Percentiles rank a stretch among this genome's conserved stretches.
Conservation (phyloP, 495 filamentous ascomycete genomes). For the Xylaria curta region DNA sequence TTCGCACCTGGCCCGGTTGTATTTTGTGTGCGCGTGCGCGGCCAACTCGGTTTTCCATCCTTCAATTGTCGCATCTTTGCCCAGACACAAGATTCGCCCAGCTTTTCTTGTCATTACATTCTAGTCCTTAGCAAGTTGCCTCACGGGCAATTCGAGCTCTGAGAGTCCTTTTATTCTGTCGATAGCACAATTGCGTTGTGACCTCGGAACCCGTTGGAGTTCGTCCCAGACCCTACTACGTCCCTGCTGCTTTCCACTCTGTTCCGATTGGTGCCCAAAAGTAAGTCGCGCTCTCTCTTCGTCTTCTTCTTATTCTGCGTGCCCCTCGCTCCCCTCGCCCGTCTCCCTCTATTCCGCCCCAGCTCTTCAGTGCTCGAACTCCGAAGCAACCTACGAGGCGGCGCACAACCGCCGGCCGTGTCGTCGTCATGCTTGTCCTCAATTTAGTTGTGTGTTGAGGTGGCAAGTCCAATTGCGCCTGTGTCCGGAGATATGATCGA, state of each 20-base stretch:
- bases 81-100: constrained; percentile 32
- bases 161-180: constrained; percentile 43
- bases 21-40: constrained; percentile 45
- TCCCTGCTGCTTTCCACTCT: constrained; percentile 42
- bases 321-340: background rate
- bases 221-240: constrained; percentile 44
- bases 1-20: constrained; percentile 40
- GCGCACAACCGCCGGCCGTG: background rate
- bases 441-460: constrained; percentile 15
- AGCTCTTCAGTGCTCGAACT: constrained; percentile 37
- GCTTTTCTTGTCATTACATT: constrained; percentile 47
- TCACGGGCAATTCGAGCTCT: constrained; percentile 39
- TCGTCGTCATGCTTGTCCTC: constrained; percentile 9
- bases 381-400: background rate
- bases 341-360: constrained; percentile 4
- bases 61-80: constrained; percentile 46
- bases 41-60: constrained; percentile 40
- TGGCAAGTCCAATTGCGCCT: constrained; percentile 23
- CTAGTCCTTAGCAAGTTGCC: constrained; percentile 44
- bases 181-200: constrained; percentile 38
- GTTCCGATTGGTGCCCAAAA: constrained; percentile 51
- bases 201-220: constrained; percentile 45
- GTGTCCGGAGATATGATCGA: constrained; percentile 31
- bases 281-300: constrained; percentile 38
- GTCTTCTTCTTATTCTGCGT: constrained; percentile 13